Evolutionary conservation across 2,329 filamentous ascomycete genomes (phyloP), one percentile per base, ranked within the genome.

Genomic region (Nemania bipapillata): DNA sequence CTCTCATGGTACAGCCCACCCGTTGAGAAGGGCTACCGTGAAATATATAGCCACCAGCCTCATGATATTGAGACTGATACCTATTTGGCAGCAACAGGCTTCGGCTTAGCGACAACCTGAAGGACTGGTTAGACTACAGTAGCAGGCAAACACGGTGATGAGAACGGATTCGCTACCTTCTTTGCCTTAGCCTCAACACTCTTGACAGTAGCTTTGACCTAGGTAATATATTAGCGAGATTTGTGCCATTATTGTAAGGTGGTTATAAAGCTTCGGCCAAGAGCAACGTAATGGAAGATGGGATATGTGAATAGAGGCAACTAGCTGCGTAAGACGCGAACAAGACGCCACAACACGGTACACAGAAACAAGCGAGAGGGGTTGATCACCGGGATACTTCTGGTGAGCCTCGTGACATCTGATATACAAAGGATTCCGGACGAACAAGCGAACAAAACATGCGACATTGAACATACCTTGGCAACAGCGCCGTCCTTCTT

Each of bases 401-500:
- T 63, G 11, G 35, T 20, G 26, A n/a, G 20, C 35, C 20, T 30
- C 4, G 1, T 7, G 40, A 54, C 11, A 26, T 6, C 24, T 32
- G 15, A 17, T 22, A 20, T 32, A n/a, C 4, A 1, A 26, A 40
- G 15, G 9, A 17, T 20, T 3, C 6, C 30, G 12, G 15, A 55
- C 6, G 15, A 15, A n/a, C 26, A 26, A 49, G 26, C 7, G 22
- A 4, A 22, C 9, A 42, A n/a, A n/a, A 26, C 32, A 47, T 20
- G 60, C 49, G 15, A 49, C 26, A 5, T 68, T n/a, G 7, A 55
- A 63, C 72, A 3, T 72, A 78, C 77, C 74, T 79, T 79, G 8
- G 74, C 74, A 45, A 70, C 75, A 54, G 74, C 74, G 57, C 74
- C 75, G 28, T 78, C 74, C 68, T 78, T 79, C 74, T 78, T 79